Conservation (phyloP, 2,329 filamentous ascomycete species). For the Aurifilum marmelostoma region DNA sequence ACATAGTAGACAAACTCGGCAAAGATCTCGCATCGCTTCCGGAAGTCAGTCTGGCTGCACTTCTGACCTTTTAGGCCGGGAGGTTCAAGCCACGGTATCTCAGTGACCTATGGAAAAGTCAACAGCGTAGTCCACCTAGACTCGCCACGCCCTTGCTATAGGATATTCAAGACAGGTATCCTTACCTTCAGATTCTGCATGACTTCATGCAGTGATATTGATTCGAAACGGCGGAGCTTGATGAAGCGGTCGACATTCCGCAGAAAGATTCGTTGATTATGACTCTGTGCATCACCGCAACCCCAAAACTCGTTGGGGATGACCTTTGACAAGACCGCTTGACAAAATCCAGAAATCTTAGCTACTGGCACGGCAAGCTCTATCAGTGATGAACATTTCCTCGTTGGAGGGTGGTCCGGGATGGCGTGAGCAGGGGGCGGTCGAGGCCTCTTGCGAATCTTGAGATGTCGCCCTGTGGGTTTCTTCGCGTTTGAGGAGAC, state of each 20-base stretch:
- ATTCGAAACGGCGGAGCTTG: conserved; percentile 78
- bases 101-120: conserved; percentile 56
- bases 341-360: conserved; percentile 84
- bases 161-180: conserved; percentile 25
- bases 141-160: conserved; percentile 11
- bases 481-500: conserved; percentile 12
- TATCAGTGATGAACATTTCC: conserved; percentile 56
- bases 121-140: not conserved
- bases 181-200: conserved; percentile 74
- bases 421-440: not conserved
- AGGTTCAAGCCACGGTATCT: conserved; percentile 73
- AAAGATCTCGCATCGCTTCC: conserved; percentile 79
- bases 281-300: conserved; percentile 48
- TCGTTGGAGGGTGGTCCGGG: not conserved
- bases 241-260: conserved; percentile 78
- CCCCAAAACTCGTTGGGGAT: conserved; percentile 81
- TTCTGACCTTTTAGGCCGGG: conserved; percentile 54
- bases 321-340: conserved; percentile 71
- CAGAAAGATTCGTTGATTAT: conserved; percentile 67
- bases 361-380: conserved; percentile 68
- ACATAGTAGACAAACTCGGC: conserved; percentile 88
- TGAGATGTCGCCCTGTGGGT: conserved; percentile 19
- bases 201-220: conserved; percentile 76
- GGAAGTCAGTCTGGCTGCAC: conserved; percentile 69
- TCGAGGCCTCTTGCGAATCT: conserved; percentile 24